Evolutionary conservation across 2,329 filamentous ascomycete species (phyloP).

Genomic region (Apiospora phragmitis): DNA sequence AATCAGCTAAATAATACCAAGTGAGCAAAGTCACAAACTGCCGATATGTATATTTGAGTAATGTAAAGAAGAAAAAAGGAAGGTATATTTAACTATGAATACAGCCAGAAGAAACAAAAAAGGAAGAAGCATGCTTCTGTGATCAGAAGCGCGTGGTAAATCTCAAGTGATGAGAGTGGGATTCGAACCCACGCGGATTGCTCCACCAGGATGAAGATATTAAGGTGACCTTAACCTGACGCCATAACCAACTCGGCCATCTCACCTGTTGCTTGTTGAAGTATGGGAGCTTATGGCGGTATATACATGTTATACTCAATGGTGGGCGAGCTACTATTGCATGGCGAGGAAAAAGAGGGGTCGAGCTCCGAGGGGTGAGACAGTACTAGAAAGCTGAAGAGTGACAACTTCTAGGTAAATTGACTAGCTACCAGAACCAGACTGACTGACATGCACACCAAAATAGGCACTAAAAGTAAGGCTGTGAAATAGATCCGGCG

Average conservation of each 20-base stretch:
- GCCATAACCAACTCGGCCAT: constrained; percentile 14
- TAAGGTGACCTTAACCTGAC: constrained; percentile 13
- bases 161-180: constrained; percentile 27
- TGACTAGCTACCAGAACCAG: not conserved
- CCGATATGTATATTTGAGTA: no score
- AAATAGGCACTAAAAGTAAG: not conserved
- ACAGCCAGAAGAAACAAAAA: not conserved
- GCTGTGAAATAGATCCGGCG: not conserved
- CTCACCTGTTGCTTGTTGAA: constrained; percentile 6
- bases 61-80: not conserved
- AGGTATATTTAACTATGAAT: not conserved
- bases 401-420: not conserved
- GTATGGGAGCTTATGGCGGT: not conserved
- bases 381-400: not conserved
- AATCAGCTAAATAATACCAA: no score
- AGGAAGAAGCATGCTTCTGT: not conserved
- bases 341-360: not conserved
- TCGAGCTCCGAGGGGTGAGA: not conserved
- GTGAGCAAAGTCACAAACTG: no score
- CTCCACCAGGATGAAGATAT: constrained; percentile 14
- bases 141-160: not conserved
- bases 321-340: not conserved
- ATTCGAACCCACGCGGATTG: constrained; percentile 31
- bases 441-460: not conserved
- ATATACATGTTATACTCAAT: not conserved